These are phyloP conservation scores for Dipteronia dyeriana DNA, from an alignment of 345 rosid species.

Conservation along the genomic window DNA sequence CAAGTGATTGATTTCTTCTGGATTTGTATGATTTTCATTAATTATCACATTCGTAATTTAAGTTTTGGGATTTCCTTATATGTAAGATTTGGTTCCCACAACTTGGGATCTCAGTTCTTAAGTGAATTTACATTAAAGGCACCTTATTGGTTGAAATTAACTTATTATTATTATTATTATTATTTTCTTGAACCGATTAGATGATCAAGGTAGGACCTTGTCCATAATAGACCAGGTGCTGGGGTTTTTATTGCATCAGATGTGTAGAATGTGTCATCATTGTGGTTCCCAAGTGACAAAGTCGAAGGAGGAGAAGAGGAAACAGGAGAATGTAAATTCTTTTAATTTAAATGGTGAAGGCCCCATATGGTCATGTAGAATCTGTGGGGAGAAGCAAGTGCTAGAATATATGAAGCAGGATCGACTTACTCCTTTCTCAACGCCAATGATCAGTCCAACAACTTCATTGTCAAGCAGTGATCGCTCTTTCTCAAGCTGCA, in stretches of 20 bases:
- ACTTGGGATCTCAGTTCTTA: background rate
- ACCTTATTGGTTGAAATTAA: background rate
- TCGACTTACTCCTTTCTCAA: conserved; percentile 27
- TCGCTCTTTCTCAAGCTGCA: conserved; percentile 65
- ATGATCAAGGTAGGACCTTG: conserved; percentile 21
- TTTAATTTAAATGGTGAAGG: conserved; percentile 35
- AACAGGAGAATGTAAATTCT: conserved; percentile 31
- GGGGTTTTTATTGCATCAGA: conserved; percentile 27
- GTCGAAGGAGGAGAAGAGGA: conserved; percentile 31
- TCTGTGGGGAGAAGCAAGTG: conserved; percentile 53
- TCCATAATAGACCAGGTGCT: conserved; percentile 13
- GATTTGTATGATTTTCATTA: background rate
- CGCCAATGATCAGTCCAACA: conserved; percentile 59
- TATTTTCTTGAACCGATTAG: conserved; percentile 25
- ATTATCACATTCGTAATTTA: background rate
- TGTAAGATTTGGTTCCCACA: background rate
- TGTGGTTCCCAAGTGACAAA: conserved; percentile 42
- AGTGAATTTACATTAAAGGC: no score
- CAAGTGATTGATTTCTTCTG: background rate
- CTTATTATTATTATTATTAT: background rate
- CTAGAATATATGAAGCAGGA: conserved; percentile 29
- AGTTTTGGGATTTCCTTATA: background rate
- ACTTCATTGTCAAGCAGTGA: conserved; percentile 62
- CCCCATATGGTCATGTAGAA: conserved; percentile 40
- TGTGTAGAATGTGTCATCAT: conserved; percentile 48